These are phyloP conservation scores for Lipomyces orientalis DNA, from an alignment of 805 yeast genomes.

Conservation along the genomic window DNA sequence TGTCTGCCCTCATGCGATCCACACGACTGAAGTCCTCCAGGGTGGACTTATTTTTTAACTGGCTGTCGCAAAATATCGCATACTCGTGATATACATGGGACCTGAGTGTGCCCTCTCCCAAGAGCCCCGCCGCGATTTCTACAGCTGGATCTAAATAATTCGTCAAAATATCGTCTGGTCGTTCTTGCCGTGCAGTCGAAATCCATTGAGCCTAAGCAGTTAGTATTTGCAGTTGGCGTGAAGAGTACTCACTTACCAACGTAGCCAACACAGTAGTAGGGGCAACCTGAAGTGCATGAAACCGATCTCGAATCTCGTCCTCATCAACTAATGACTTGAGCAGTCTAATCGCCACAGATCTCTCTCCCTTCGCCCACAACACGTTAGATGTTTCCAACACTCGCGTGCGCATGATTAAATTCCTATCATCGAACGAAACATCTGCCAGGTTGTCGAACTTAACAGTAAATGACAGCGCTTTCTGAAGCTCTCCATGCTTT, in stretches of 20 bases:
- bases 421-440: neutral
- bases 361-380: conserved; percentile 68
- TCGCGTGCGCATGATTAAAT: conserved; percentile 39
- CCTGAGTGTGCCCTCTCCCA: conserved; percentile 46
- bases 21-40: conserved; percentile 54
- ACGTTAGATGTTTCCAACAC: conserved; percentile 62
- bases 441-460: conserved; percentile 34
- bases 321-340: conserved; percentile 45
- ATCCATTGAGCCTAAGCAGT: conserved; percentile 65
- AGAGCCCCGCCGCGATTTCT: conserved; percentile 34
- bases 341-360: conserved; percentile 61
- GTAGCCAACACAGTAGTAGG: conserved; percentile 22
- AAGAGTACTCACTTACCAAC: conserved; percentile 19
- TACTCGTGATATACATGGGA: conserved; percentile 57
- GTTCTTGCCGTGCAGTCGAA: conserved; percentile 70
- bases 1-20: conserved; percentile 44
- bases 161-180: conserved; percentile 62
- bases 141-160: conserved; percentile 61
- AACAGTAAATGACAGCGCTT: conserved; percentile 39
- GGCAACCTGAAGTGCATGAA: conserved; percentile 16
- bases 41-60: conserved; percentile 54
- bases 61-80: conserved; percentile 77
- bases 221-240: neutral
- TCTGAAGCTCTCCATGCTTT: conserved; percentile 36
- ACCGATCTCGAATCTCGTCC: neutral